Base-by-base conservation (phyloP, 2,329 filamentous ascomycete species). In the Ceratocystis variospora region DNA sequence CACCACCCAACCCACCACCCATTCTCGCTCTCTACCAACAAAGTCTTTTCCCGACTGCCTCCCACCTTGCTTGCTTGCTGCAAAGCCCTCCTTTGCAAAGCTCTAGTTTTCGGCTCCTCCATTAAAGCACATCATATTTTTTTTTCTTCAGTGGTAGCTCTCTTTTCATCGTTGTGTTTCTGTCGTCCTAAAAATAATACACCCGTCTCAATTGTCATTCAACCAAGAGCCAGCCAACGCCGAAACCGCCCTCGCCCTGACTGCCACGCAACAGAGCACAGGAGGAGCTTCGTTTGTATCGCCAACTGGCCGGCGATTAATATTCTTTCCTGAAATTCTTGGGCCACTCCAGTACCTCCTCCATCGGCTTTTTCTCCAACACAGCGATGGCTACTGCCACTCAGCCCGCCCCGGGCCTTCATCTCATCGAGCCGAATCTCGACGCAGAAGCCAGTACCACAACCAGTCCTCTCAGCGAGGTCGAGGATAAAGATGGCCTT, bases 391-490 rank as follows among this genome's bases (percentile, higher is more conserved):
- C 81, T 71, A 79, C 80, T 70, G 79, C 79, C 72, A 78, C 78
- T 71, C 76, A 80, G 71, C 76, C 78, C 73, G 76, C 78, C 71
- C 76, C 77, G 71, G 79, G 79, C 70, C 78, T 79, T 71, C 78
- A 80, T 68, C 79, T 81, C 63, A 73, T 73, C 68, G 76, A 77
- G 69, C 75, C 78, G 68, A 72, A 75, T 62, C 76, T 77, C 69
- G 81, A 82, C 71, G 77, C 78, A 69, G 82, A 83, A 71, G 85
- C 86, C 72, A 89, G 88, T 74, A 86, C 85, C 74, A 81, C 88
- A 64, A 96, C 92, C 48, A 97, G 93, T 76, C 94, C 91, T 72
- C 81, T 97, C 71, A 96, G 90, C 77, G 93, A 96, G 72, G 89
- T 96, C 66, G 91, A 92, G 72, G 89, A 96, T 72, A 84, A 84